Evolutionary conservation across 352 stramenopile species (phyloP).

Genomic region (Paralagenidium karlingii): DNA sequence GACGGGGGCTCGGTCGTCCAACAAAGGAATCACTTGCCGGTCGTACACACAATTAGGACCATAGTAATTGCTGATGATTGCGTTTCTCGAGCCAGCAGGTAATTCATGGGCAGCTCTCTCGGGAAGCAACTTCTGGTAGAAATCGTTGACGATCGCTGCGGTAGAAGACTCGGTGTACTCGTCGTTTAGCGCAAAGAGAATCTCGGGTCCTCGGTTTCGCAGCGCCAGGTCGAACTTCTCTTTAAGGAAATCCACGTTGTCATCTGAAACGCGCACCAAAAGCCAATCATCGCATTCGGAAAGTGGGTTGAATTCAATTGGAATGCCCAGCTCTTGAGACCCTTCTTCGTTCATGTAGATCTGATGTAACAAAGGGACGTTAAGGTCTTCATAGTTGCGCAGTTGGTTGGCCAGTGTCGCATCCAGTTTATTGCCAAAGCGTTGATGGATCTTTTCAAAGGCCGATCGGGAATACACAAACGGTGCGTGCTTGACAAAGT

Average conservation of each 20-base stretch:
- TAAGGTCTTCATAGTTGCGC: constrained; percentile 55
- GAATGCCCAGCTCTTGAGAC: constrained; percentile 31
- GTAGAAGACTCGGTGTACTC: constrained; percentile 47
- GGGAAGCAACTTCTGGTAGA: constrained; percentile 51
- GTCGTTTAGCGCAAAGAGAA: constrained; percentile 72
- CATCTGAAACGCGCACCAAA: constrained; percentile 54
- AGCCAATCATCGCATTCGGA: constrained; percentile 68
- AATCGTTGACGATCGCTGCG: constrained; percentile 30
- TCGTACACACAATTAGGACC: constrained; percentile 48
- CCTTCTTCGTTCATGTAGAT: constrained; percentile 81
- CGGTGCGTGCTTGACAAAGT: constrained; percentile 77
- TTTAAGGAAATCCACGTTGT: constrained; percentile 13
- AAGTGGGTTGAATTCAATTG: constrained; percentile 54
- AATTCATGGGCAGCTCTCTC: constrained; percentile 41
- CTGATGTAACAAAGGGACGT: constrained; percentile 72
- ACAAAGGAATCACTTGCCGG: constrained; percentile 25
- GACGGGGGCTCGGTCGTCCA: too few species aligned
- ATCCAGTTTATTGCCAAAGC: constrained; percentile 39
- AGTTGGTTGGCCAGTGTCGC: constrained; percentile 45
- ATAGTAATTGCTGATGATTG: constrained; percentile 66
- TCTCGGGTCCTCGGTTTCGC: constrained; percentile 29
- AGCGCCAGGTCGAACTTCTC: constrained; percentile 22
- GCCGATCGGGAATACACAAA: constrained; percentile 66
- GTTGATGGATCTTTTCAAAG: constrained; percentile 67
- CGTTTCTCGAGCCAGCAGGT: constrained; percentile 23